These are phyloP conservation scores for Zygnema cylindricum DNA, from an alignment of 139 green algal genomes.

Conservation along the genomic window DNA sequence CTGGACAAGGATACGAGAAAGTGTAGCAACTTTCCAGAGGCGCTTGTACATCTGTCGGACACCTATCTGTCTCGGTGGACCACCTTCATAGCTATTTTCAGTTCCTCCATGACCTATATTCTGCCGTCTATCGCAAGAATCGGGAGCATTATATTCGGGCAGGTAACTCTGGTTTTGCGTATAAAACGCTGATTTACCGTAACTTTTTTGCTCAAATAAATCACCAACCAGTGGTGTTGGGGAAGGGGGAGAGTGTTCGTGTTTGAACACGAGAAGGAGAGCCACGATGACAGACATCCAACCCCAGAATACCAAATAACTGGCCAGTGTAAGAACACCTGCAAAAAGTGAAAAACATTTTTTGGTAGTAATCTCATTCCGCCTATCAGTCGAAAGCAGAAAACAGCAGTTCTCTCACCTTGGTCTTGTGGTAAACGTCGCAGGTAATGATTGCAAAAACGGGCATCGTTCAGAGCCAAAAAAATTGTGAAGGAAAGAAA, in stretches of 20 bases:
- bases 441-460: conserved; percentile 71
- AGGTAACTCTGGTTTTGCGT: no score
- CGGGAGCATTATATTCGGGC: no score
- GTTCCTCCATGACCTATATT: not conserved
- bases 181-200: no score
- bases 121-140: no score
- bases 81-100: not conserved
- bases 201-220: no score
- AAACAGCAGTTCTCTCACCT: no score
- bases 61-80: not conserved
- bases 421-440: conserved; percentile 30
- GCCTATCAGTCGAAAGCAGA: no score
- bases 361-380: no score
- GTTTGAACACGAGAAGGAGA: conserved; percentile 39
- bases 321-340: conserved; percentile 72
- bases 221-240: not conserved
- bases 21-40: conserved; percentile 25
- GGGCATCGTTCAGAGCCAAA: conserved; percentile 81
- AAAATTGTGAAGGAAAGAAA: conserved; percentile 95
- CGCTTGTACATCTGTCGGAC: conserved; percentile 26
- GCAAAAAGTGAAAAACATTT: not conserved
- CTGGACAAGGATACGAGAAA: not conserved
- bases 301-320: conserved; percentile 88
- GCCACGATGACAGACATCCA: conserved; percentile 77
- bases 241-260: not conserved